Conservation (phyloP, 345 rosid species). For the Rubroshorea leprosula region DNA sequence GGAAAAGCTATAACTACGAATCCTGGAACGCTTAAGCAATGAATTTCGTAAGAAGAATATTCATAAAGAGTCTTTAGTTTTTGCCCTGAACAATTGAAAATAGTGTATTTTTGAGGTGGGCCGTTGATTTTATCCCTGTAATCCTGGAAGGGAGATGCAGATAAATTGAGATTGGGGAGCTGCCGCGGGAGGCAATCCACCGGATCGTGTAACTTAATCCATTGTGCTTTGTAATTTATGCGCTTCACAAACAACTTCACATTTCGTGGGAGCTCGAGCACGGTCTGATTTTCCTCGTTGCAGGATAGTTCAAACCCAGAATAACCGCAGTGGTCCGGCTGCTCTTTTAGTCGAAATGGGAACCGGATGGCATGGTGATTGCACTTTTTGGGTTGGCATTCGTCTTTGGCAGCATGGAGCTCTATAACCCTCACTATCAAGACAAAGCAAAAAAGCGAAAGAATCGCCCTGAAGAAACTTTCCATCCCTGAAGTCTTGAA, state of each 20-base stretch:
- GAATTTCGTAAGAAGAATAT: not conserved
- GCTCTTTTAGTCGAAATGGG: conserved; percentile 4
- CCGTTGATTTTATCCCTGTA: not conserved
- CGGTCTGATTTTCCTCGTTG: not conserved
- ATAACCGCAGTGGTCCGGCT: not conserved
- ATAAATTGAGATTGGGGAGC: not conserved
- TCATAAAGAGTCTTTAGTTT: not conserved
- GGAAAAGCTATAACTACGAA: not conserved
- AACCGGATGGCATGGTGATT: not conserved
- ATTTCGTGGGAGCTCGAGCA: not conserved
- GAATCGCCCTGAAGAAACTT: not conserved
- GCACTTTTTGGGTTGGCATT: not conserved
- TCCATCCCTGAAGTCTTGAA: not conserved
- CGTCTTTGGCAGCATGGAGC: conserved; percentile 3
- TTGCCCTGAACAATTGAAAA: not conserved
- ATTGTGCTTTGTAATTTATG: not conserved
- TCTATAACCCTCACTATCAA: not conserved
- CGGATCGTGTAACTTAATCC: not conserved
- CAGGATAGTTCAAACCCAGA: not conserved
- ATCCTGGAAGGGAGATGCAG: conserved; percentile 5
- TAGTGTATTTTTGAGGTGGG: too few relatives aligned
- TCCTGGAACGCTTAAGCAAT: not conserved
- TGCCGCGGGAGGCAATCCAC: not conserved
- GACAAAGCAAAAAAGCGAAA: conserved; percentile 1
- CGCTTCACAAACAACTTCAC: not conserved